Evolutionary conservation across 2,329 filamentous ascomycete genomes (phyloP).

Genomic region (Neonectria punicea): DNA sequence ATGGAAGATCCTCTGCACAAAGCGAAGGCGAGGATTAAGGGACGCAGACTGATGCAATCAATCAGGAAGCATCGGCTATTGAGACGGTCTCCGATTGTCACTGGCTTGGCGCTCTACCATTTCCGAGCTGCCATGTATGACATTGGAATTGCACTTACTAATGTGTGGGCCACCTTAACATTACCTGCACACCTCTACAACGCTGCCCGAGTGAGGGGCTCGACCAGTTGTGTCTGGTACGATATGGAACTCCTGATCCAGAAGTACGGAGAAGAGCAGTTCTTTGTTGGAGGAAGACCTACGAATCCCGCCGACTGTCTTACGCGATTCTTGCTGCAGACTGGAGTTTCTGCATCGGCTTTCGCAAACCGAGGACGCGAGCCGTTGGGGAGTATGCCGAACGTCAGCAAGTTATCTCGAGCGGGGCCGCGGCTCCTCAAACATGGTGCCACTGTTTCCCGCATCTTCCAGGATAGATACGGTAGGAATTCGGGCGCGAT

Average conservation of each 20-base stretch:
- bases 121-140: constrained; percentile 48
- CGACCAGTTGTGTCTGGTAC: constrained; percentile 45
- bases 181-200: constrained; percentile 55
- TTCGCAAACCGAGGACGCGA: not conserved
- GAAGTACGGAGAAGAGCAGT: constrained; percentile 44
- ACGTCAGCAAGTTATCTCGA: constrained; percentile 32
- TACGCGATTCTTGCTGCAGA: constrained; percentile 51
- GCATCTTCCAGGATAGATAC: constrained; percentile 52
- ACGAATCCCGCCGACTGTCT: constrained; percentile 46
- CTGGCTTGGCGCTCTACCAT: constrained; percentile 52
- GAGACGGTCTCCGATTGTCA: constrained; percentile 49
- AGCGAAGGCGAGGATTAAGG: constrained; percentile 9
- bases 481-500: constrained; percentile 36
- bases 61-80: constrained; percentile 44
- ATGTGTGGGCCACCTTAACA: constrained; percentile 53
- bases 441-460: constrained; percentile 44
- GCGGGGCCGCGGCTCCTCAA: constrained; percentile 43
- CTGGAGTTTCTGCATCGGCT: constrained; percentile 47
- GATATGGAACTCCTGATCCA: constrained; percentile 52
- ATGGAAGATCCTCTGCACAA: constrained; percentile 15
- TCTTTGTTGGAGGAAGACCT: constrained; percentile 53
- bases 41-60: not conserved
- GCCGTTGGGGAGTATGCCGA: not conserved
- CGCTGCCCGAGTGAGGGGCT: constrained; percentile 46
- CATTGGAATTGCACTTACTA: constrained; percentile 46